Evolutionary conservation across 2,329 filamentous ascomycete species (phyloP), one percentile per base, ranked within the genome.

Genomic region (Paraconiothyrium sp.): DNA sequence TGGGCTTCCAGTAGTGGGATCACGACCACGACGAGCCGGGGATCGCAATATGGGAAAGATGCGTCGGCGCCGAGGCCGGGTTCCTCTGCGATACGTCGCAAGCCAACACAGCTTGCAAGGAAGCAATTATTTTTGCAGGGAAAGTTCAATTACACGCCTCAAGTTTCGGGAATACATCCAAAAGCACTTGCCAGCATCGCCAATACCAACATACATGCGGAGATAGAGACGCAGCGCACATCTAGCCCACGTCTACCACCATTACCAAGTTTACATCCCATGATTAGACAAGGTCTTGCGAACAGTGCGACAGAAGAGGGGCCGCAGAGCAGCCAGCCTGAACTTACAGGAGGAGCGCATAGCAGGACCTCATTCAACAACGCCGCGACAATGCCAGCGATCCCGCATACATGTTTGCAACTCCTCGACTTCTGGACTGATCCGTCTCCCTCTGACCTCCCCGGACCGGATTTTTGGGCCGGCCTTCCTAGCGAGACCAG

Each of bases 371-470:
- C 37, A 1, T 4, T 22, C 7, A 7, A 22, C 1, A 43, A n/a
- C 6, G 16, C 20, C 4, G 35, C 24, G 16, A 27, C 50, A n/a
- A 41, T 54, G 35, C 35, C 50, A n/a, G 35, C 30, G 8, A 9
- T 50, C 8, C 3, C 48, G 4, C 14, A 41, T 22, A 35, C n/a
- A 5, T 32, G 22, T 6, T 35, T 54, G 2, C 11, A 41, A 8
- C 50, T 41, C 22, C 35, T 54, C 11, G 50, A 54, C n/a, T 43
- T 54, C 35, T 54, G 50, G 50, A 41, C 13, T 4, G 50, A 54
- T n/a, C 50, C 35, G 1, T 22, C 14, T 16, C 50, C 34, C 4
- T 22, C 14, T 16, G 50, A 52, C 4, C 4, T 11, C 5, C 50
- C 35, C 10, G 50, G 50, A 6, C 50, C 50, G 14, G 20, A 52